Conservation (phyloP, 495 filamentous ascomycete species). For the Clohesyomyces aquaticus region DNA sequence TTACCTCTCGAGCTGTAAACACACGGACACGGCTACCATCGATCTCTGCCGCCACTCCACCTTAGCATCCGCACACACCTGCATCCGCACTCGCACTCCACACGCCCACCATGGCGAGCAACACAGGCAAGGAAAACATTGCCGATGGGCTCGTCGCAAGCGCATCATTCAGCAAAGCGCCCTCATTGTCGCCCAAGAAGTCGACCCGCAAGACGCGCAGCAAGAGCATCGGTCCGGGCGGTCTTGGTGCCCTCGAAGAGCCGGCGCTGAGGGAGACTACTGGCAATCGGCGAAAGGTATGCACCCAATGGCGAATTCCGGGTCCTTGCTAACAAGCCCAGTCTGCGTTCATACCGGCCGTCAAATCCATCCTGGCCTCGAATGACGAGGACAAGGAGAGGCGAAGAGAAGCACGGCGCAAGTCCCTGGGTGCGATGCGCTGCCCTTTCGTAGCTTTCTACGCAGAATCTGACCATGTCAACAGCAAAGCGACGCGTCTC, state of each 20-base stretch:
- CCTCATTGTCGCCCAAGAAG: constrained; percentile 40
- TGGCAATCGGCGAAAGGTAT: constrained; percentile 82
- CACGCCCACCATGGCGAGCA: constrained; percentile 30
- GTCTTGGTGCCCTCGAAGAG: constrained; percentile 64
- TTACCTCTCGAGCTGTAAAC: no score
- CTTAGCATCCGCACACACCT: no score
- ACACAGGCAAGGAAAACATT: constrained; percentile 40
- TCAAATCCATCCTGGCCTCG: constrained; percentile 78
- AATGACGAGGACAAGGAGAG: constrained; percentile 73
- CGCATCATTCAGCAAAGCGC: constrained; percentile 23
- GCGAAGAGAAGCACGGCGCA: constrained; percentile 80
- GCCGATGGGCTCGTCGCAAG: constrained; percentile 33
- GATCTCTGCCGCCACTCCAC: constrained; percentile 9
- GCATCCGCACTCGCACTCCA: no score
- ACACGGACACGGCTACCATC: neutral
- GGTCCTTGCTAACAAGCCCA: constrained; percentile 39
- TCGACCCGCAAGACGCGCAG: constrained; percentile 79
- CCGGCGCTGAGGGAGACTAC: constrained; percentile 65
- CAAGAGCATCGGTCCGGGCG: constrained; percentile 92
- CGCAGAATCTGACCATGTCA: neutral
- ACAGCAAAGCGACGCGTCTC: constrained; percentile 80
- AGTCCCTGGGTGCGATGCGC: constrained; percentile 67
- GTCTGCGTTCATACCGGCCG: constrained; percentile 60
- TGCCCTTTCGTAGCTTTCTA: neutral
- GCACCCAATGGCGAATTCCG: neutral